Conservation (phyloP, 495 filamentous ascomycete genomes). For the Penicillium odoratum region DNA sequence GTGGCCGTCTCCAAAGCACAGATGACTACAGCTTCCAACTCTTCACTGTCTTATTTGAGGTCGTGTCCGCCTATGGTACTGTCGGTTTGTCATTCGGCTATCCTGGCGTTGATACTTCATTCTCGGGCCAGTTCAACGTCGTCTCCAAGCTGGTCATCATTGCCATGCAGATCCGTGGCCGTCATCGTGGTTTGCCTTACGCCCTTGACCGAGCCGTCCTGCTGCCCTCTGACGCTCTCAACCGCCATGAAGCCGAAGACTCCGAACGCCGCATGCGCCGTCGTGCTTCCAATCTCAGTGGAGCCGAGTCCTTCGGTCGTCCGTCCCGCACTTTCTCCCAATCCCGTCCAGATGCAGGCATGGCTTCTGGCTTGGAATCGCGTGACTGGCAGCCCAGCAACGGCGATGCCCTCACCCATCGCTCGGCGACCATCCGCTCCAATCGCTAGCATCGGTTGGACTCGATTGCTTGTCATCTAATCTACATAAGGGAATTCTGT, state of each 20-base stretch:
- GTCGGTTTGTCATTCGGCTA: constrained; percentile 90
- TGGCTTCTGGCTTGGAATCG: constrained; percentile 31
- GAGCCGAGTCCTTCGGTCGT: constrained; percentile 30
- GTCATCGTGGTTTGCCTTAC: constrained; percentile 90
- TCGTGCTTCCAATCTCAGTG: constrained; percentile 53
- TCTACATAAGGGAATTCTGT: constrained; percentile 2
- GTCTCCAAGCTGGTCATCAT: constrained; percentile 91
- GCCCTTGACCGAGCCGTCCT: constrained; percentile 88
- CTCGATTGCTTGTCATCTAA: neutral
- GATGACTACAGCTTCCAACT: constrained; percentile 68
- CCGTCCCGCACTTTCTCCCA: constrained; percentile 29
- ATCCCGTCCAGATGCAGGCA: constrained; percentile 24
- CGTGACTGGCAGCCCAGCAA: constrained; percentile 24
- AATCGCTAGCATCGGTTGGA: constrained; percentile 11
- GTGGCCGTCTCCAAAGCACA: constrained; percentile 54
- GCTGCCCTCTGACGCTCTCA: constrained; percentile 74
- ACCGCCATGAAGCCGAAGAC: constrained; percentile 65
- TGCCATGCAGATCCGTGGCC: constrained; percentile 88
- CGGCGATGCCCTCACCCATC: constrained; percentile 27
- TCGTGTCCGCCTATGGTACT: constrained; percentile 91
- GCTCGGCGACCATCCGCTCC: constrained; percentile 34
- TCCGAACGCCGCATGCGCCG: constrained; percentile 55
- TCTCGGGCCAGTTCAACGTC: constrained; percentile 74
- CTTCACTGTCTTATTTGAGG: constrained; percentile 84
- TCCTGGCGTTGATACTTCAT: constrained; percentile 68